Evolutionary conservation across 2,329 filamentous ascomycete species (phyloP).

Genomic region (Colletotrichum chrysophilum): DNA sequence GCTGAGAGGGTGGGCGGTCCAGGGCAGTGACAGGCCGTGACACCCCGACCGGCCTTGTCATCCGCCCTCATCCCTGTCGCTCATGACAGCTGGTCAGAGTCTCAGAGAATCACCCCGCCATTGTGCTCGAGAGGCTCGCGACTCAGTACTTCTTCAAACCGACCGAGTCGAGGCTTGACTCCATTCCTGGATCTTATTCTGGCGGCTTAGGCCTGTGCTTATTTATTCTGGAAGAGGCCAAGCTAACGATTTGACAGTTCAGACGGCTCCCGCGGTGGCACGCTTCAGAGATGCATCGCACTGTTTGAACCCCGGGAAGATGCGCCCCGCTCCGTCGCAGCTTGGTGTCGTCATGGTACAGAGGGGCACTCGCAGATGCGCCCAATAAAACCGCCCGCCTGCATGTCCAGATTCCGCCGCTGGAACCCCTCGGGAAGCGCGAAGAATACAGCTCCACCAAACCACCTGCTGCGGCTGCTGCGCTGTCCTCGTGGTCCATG

Average conservation of each 20-base stretch:
- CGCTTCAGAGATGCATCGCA: background rate
- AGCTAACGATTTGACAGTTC: background rate
- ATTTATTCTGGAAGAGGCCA: background rate
- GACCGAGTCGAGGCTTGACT: background rate
- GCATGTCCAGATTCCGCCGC: background rate
- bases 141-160: background rate
- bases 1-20: constrained; percentile 11
- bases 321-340: constrained; percentile 5
- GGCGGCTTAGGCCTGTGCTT: background rate
- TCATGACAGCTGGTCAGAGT: constrained; percentile 7
- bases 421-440: constrained; percentile 5
- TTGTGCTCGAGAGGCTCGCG: background rate
- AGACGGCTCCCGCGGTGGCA: background rate
- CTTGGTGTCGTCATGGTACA: constrained; percentile 17
- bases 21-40: constrained; percentile 14
- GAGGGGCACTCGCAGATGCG: background rate
- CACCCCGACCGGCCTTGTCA: constrained; percentile 9
- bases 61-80: constrained; percentile 8
- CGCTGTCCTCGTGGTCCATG: background rate
- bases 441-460: constrained; percentile 7
- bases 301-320: background rate
- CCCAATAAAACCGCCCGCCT: background rate
- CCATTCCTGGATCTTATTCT: background rate
- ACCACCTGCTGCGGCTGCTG: background rate
- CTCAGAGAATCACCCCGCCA: background rate